These are phyloP conservation scores for Polygonum maritimum DNA, from an alignment of 148 eudicot genomes.

Conservation along the genomic window DNA sequence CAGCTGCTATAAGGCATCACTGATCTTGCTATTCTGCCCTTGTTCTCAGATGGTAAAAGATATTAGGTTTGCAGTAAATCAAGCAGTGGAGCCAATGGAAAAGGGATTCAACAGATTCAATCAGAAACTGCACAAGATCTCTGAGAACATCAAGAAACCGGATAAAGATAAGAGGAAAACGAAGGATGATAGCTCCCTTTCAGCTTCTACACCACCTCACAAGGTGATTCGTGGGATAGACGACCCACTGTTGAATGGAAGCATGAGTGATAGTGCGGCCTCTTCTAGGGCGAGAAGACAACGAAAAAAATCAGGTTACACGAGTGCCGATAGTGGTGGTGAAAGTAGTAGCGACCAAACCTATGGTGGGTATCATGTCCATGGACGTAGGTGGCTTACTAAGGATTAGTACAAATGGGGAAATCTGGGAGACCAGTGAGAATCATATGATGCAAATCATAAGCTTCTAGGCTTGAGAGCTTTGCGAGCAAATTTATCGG, in stretches of 20 bases:
- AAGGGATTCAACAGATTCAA: conserved; percentile 82
- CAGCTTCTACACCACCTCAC: conserved; percentile 42
- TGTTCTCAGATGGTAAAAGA: conserved; percentile 76
- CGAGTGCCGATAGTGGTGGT: conserved; percentile 94
- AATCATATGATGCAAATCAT: not conserved
- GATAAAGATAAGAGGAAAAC: conserved; percentile 64
- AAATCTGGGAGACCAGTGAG: not conserved
- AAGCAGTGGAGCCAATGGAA: conserved; percentile 93
- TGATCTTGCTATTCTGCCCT: conserved; percentile 1
- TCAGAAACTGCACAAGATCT: conserved; percentile 72
- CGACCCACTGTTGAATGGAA: conserved; percentile 86
- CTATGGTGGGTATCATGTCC: conserved; percentile 55
- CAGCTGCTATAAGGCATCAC: not conserved
- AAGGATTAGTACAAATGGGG: conserved; percentile 41
- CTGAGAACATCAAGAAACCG: conserved; percentile 65
- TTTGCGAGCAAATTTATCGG: not conserved
- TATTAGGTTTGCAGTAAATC: conserved; percentile 74
- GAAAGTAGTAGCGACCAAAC: conserved; percentile 87
- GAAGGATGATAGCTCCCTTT: conserved; percentile 71
- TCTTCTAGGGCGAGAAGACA: conserved; percentile 49
- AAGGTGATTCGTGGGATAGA: conserved; percentile 82
- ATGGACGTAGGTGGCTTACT: conserved; percentile 82
- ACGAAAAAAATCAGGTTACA: conserved; percentile 62
- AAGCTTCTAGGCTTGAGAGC: not conserved
- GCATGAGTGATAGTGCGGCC: conserved; percentile 67